Percentiles rank a stretch among this genome's conserved stretches.
Conservation (phyloP, 331 rosid genomes). For the Quercus lobata region DNA sequence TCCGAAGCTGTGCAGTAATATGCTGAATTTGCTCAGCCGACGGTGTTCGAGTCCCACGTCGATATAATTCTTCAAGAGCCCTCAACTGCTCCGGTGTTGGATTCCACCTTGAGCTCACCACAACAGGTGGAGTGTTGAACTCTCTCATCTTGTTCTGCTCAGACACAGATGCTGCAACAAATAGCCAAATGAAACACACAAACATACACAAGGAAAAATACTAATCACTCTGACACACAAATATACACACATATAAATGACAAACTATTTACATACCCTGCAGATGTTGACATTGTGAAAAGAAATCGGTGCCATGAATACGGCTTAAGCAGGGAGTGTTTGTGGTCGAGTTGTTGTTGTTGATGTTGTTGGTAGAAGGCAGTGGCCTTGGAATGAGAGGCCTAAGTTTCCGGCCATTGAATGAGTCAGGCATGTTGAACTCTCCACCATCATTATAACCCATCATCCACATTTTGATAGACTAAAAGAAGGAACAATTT, state of each 20-base stretch:
- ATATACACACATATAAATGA: neutral
- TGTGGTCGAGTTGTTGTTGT: neutral
- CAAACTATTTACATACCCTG: constrained; percentile 24
- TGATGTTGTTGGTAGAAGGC: constrained; percentile 33
- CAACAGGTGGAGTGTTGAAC: constrained; percentile 44
- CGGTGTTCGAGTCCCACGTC: constrained; percentile 89
- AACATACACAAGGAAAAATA: neutral
- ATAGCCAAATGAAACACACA: neutral
- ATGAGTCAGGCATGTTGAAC: constrained; percentile 59
- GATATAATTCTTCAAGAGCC: constrained; percentile 76
- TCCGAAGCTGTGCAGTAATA: constrained; percentile 64
- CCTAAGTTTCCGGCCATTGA: constrained; percentile 65
- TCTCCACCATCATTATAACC: constrained; percentile 71
- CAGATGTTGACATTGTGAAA: constrained; percentile 71
- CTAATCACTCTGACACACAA: too few species aligned
- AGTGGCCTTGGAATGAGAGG: constrained; percentile 77
- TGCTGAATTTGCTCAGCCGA: constrained; percentile 94
- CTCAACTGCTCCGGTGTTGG: constrained; percentile 93
- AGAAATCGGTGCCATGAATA: constrained; percentile 43
- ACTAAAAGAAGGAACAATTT: constrained; percentile 4
- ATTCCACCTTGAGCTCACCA: constrained; percentile 96
- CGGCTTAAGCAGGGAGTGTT: constrained; percentile 39
- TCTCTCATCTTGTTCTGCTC: constrained; percentile 63
- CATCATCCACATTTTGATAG: constrained; percentile 84
- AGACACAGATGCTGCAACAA: constrained; percentile 23